These are phyloP conservation scores for Monosporascus sp. DNA, from an alignment of 2,329 filamentous ascomycete species.

Conservation along the genomic window DNA sequence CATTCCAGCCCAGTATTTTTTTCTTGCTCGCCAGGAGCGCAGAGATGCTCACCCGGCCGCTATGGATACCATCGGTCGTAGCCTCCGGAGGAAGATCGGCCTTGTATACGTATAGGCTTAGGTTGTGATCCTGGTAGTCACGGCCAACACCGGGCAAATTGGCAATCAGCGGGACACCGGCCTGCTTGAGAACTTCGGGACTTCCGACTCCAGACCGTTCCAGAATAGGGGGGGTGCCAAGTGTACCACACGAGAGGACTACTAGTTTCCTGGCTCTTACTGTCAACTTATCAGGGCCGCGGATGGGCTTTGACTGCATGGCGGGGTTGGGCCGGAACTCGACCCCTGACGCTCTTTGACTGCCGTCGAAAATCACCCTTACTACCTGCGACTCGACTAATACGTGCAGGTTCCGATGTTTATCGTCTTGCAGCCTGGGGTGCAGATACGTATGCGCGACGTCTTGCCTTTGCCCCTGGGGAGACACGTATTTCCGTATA, in stretches of 20 bases:
- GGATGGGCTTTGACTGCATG: slow-evolving; percentile 17
- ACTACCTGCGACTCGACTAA: slow-evolving; percentile 45
- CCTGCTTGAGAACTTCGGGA: slow-evolving; percentile 7
- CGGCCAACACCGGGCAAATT: slow-evolving; percentile 4
- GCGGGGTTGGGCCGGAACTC: slow-evolving; percentile 40
- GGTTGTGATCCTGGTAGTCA: slow-evolving; percentile 3
- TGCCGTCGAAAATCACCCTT: slow-evolving; percentile 41
- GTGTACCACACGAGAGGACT: slow-evolving; percentile 5
- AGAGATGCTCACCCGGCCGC: neutral
- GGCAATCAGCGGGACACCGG: slow-evolving; percentile 21
- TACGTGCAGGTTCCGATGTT: slow-evolving; percentile 42
- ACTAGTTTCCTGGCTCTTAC: slow-evolving; percentile 45
- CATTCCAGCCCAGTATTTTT: slow-evolving; percentile 5
- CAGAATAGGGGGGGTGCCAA: slow-evolving; percentile 2
- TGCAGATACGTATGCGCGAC: slow-evolving; percentile 2
- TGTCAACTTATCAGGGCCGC: slow-evolving; percentile 2
- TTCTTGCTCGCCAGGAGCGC: neutral
- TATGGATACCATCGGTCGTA: slow-evolving; percentile 1
- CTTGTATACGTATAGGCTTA: neutral
- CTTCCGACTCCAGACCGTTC: slow-evolving; percentile 7
- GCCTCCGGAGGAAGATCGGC: neutral
- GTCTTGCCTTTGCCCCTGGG: slow-evolving; percentile 9
- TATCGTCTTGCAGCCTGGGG: slow-evolving; percentile 2
- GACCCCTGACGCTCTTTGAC: slow-evolving; percentile 42
- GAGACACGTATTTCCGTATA: slow-evolving; percentile 13